Conservation (phyloP, 2,329 filamentous ascomycete genomes). For the Sclerotinia minor region DNA sequence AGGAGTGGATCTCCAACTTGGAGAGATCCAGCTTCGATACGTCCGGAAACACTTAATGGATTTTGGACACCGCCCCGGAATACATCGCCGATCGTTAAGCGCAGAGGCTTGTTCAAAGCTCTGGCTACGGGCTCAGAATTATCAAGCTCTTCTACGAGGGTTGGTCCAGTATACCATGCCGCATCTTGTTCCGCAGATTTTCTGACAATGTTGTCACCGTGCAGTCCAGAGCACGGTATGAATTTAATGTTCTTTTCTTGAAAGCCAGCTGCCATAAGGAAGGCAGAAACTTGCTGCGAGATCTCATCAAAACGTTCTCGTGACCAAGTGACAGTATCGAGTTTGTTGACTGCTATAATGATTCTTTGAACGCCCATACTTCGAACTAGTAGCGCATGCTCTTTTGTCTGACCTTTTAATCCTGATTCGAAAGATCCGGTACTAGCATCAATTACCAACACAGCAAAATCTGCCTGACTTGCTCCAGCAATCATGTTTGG, state of each 20-base stretch:
- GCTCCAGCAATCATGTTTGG: slow-evolving; percentile 99
- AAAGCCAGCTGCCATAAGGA: slow-evolving; percentile 81
- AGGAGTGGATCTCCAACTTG: slow-evolving; percentile 81
- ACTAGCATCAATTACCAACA: slow-evolving; percentile 89
- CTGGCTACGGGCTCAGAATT: slow-evolving; percentile 71
- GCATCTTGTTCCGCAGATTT: slow-evolving; percentile 56
- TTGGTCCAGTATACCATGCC: slow-evolving; percentile 78
- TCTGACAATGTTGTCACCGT: slow-evolving; percentile 79
- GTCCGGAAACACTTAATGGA: slow-evolving; percentile 80
- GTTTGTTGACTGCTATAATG: slow-evolving; percentile 92
- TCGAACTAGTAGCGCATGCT: slow-evolving; percentile 85
- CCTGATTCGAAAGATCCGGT: slow-evolving; percentile 92
- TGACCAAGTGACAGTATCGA: slow-evolving; percentile 84
- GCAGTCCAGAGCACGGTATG: slow-evolving; percentile 84
- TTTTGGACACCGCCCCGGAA: slow-evolving; percentile 78
- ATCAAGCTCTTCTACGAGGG: slow-evolving; percentile 82
- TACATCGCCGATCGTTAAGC: slow-evolving; percentile 84
- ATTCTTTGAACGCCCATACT: slow-evolving; percentile 88
- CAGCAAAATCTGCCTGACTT: slow-evolving; percentile 92
- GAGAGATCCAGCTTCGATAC: slow-evolving; percentile 78
- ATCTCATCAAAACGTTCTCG: slow-evolving; percentile 83
- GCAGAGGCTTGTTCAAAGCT: slow-evolving; percentile 74
- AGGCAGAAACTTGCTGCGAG: slow-evolving; percentile 75
- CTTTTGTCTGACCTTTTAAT: slow-evolving; percentile 87
- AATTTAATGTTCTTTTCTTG: slow-evolving; percentile 78